Conservation (phyloP, 805 yeast genomes). For the Cyberlindnera meyerae region DNA sequence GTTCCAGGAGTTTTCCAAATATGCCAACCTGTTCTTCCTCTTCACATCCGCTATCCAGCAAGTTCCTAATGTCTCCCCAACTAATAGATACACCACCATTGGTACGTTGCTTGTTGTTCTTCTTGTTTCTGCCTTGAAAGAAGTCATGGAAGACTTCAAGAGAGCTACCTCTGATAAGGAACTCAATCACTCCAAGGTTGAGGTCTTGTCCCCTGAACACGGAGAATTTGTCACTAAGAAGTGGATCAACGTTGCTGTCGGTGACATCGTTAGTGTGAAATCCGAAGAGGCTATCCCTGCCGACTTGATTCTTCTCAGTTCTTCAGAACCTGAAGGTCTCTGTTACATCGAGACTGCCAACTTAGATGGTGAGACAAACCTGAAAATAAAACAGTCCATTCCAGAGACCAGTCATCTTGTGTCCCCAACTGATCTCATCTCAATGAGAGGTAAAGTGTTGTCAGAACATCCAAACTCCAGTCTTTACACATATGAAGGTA, state of each 20-base stretch:
- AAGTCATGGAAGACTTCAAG: constrained; percentile 83
- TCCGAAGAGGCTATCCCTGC: constrained; percentile 95
- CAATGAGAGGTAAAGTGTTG: constrained; percentile 53
- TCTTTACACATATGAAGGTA: constrained; percentile 92
- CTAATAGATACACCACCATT: constrained; percentile 91
- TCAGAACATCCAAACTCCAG: constrained; percentile 95
- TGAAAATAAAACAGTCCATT: constrained; percentile 87
- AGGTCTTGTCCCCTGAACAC: constrained; percentile 48
- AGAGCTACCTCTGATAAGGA: constrained; percentile 87
- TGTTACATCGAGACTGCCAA: constrained; percentile 98
- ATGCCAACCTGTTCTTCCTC: constrained; percentile 89
- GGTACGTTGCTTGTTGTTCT: constrained; percentile 85
- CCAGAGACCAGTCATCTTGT: constrained; percentile 72
- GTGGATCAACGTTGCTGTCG: constrained; percentile 89
- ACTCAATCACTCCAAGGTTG: constrained; percentile 71
- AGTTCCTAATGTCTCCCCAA: constrained; percentile 94
- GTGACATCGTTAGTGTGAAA: constrained; percentile 80
- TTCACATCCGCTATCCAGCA: constrained; percentile 94
- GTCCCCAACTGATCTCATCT: constrained; percentile 54
- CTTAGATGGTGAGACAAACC: constrained; percentile 94
- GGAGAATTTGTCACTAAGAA: constrained; percentile 62
- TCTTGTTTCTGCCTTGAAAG: constrained; percentile 88
- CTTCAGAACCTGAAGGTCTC: constrained; percentile 97
- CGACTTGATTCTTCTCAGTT: constrained; percentile 74
- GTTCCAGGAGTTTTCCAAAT: constrained; percentile 95